phyloP scores from a whole-genome alignment of 257 asterid genomes.

The Lycium ferocissimum region DNA sequence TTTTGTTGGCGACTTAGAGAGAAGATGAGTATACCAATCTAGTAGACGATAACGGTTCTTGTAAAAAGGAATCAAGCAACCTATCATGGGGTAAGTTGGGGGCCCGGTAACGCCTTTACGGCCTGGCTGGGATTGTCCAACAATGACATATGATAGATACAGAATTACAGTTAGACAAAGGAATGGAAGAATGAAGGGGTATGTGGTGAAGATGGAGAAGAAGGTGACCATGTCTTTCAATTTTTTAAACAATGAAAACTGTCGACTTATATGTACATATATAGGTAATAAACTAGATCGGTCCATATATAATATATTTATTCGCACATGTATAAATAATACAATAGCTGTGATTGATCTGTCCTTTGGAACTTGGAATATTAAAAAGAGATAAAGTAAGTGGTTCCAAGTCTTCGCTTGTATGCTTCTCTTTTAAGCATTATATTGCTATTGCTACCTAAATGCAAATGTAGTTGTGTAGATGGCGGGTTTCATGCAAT shows the following conservation, averaged over 20 bases:
- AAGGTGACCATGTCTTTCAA: slow-evolving; percentile 13
- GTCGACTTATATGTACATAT: not conserved
- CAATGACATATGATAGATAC: not conserved
- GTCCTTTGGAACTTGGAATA: slow-evolving; percentile 10
- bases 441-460: not conserved
- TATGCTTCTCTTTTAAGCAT: slow-evolving; percentile 1
- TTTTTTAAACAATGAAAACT: not conserved
- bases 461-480: not conserved
- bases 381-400: not conserved
- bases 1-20: slow-evolving; percentile 52
- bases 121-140: not conserved
- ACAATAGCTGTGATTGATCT: slow-evolving; percentile 9
- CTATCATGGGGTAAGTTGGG: slow-evolving; percentile 56
- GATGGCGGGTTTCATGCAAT: not conserved
- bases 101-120: slow-evolving; percentile 36
- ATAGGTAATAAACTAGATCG: slow-evolving; percentile 4
- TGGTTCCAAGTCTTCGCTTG: not conserved
- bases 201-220: slow-evolving; percentile 12
- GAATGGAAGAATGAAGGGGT: not conserved
- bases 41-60: slow-evolving; percentile 57
- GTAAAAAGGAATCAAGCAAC: slow-evolving; percentile 67
- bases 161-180: not conserved
- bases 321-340: slow-evolving; percentile 19
- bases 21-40: slow-evolving; percentile 77
- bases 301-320: not conserved